A percentile compares a stretch with the other conserved stretches of the same genome.
Conservation (phyloP, 2,329 filamentous ascomycete species). For the Cadophora sp. region DNA sequence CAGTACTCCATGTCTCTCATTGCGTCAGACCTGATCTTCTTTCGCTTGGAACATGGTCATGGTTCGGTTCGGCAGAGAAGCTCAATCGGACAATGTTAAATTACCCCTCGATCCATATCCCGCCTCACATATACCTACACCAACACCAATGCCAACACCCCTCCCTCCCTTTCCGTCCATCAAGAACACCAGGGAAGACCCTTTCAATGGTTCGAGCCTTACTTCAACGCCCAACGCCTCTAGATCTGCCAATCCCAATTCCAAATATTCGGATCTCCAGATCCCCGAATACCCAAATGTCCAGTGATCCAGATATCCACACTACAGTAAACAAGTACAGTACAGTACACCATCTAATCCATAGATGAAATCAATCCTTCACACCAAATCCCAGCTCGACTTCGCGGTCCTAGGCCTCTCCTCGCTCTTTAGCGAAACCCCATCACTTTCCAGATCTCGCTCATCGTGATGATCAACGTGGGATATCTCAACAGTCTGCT, state of each 20-base stretch:
- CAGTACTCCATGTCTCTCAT: conserved; percentile 9
- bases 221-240: background rate
- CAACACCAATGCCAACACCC: background rate
- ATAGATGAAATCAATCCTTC: background rate
- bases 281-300: no score
- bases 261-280: background rate
- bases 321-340: background rate
- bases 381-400: conserved; percentile 1
- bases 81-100: background rate
- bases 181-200: background rate
- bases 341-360: no score
- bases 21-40: background rate
- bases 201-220: background rate
- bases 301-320: no score
- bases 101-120: conserved; percentile 11
- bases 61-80: background rate
- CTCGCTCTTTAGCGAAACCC: background rate
- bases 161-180: background rate
- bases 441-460: background rate
- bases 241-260: no score
- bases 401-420: conserved; percentile 1
- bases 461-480: background rate
- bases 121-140: background rate
- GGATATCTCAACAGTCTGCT: background rate
- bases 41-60: background rate